A percentile compares a stretch with the other conserved stretches of the same genome.
These are phyloP conservation scores for Heterotrichella gracilis DNA, from an alignment of 352 stramenopile genomes.

Conservation along the genomic window DNA sequence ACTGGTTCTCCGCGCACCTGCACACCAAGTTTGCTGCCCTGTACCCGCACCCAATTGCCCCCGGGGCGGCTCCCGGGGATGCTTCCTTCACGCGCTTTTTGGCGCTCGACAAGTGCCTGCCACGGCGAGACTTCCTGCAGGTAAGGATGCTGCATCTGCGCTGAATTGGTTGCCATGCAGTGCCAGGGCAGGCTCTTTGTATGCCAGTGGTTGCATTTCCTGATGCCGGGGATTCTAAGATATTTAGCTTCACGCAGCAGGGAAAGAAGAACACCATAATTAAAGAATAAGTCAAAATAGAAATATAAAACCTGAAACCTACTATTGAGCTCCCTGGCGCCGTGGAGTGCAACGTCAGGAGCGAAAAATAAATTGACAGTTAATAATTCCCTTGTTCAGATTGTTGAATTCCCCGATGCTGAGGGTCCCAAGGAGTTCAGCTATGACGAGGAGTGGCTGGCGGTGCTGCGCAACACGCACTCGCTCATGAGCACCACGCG, in stretches of 20 bases:
- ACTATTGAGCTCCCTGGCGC: neutral
- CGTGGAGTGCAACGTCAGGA: neutral
- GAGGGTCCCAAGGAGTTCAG: constrained; percentile 30
- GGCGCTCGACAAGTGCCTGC: constrained; percentile 95
- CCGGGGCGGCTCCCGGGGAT: neutral
- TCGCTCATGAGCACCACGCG: too few species aligned
- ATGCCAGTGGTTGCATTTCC: constrained; percentile 38
- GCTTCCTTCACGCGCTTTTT: constrained; percentile 49
- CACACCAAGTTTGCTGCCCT: constrained; percentile 86
- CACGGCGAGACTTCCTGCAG: constrained; percentile 60
- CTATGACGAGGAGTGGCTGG: constrained; percentile 70
- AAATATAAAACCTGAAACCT: neutral
- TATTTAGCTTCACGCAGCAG: constrained; percentile 16
- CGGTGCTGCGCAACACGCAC: constrained; percentile 37
- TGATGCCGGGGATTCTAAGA: constrained; percentile 21
- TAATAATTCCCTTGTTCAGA: constrained; percentile 5
- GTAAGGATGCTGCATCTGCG: too few species aligned
- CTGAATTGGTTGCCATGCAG: too few species aligned
- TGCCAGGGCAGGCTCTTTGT: too few species aligned
- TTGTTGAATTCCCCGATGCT: too few species aligned
- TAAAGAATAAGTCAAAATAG: constrained; percentile 12
- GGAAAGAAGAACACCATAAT: neutral
- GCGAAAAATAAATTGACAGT: neutral
- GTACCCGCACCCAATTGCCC: constrained; percentile 33
- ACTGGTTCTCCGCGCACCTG: constrained; percentile 88